Evolutionary conservation across 106 monocot genomes (phyloP), one percentile per base, ranked within the genome.

Genomic region (Dendrobium chrysotoxum): DNA sequence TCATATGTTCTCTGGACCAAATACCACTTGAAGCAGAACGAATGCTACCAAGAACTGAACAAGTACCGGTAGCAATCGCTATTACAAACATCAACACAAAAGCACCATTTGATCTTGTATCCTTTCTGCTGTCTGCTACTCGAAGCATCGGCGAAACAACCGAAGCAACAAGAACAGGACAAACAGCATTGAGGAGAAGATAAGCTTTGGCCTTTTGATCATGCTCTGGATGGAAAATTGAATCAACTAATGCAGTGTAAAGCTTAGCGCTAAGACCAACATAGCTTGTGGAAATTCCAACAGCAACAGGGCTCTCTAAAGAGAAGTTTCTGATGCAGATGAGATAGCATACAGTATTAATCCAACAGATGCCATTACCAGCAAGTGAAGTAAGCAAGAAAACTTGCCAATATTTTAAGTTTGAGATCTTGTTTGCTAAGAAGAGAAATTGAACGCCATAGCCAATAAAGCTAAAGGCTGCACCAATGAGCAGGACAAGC

Each of bases 351-450:
- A 84, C 93, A 0, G 93, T 96, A 86, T 96, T 96, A 55, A 96
- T 88, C 96, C 96, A 96, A 46, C 91, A 93, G 28, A 91, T 91
- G 79, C 89, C 84, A n/a, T 91, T 91, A 1, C 96, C 96, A 13
- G 89, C 88, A 8, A 93, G 53, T 42, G 84, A 66, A 47, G 85
- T 88, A 30, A 91, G 91, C 11, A 78, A 4, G 79, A 96, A 90
- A 16, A 93, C 78, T 18, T 91, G 93, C 85, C 86, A 86, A 81
- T 93, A 96, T 15, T 88, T 77, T 8, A 90, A 55, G 16, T 75
- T 53, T 8, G 81, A 10, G 46, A 85, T 81, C 7, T 79, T 78
- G 73, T 80, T 75, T 15, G 71, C 83, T 8, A 96, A 25, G 84
- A 93, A 87, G 57, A 96, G 89, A 64, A 64, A 96, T 84, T 93